These are phyloP conservation scores for Malassezia yamatoensis DNA, from an alignment of 1,284 basidiomycete species.

Conservation along the genomic window DNA sequence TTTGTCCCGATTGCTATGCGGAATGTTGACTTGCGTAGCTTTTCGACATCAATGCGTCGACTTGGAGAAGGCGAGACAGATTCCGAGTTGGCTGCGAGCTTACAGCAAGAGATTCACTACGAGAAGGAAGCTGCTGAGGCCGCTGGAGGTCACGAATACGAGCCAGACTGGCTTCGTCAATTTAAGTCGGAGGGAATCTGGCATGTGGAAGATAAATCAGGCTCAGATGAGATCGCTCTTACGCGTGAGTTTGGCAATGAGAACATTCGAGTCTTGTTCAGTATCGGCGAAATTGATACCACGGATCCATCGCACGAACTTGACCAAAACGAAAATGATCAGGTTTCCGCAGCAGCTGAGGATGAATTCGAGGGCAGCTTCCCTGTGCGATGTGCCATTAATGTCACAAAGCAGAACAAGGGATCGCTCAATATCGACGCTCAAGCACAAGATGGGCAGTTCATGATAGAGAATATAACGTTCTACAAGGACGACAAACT, in stretches of 20 bases:
- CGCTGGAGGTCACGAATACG: constrained; percentile 19
- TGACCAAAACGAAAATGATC: constrained; percentile 50
- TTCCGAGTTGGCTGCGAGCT: constrained; percentile 61
- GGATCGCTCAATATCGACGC: constrained; percentile 43
- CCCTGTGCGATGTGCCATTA: constrained; percentile 67
- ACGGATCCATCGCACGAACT: constrained; percentile 20
- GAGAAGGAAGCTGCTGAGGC: constrained; percentile 57
- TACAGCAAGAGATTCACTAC: constrained; percentile 73
- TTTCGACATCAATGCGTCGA: constrained; percentile 13
- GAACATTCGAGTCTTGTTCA: constrained; percentile 49
- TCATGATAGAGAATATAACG: constrained; percentile 78
- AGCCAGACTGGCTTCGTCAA: constrained; percentile 66
- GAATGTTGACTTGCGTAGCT: background rate
- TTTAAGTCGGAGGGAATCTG: constrained; percentile 70
- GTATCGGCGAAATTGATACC: constrained; percentile 42
- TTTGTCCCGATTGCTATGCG: background rate
- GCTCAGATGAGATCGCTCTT: constrained; percentile 73
- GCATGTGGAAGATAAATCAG: constrained; percentile 63
- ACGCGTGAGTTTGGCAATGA: constrained; percentile 82
- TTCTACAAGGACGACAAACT: constrained; percentile 67
- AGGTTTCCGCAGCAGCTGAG: constrained; percentile 48
- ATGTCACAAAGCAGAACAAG: constrained; percentile 65
- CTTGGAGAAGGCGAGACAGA: constrained; percentile 55
- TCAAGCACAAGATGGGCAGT: constrained; percentile 58
- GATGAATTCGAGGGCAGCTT: constrained; percentile 45